Evolutionary conservation across 2,329 filamentous ascomycete species (phyloP), one percentile per base, ranked within the genome.

Genomic region (Macrophomina phaseolina): DNA sequence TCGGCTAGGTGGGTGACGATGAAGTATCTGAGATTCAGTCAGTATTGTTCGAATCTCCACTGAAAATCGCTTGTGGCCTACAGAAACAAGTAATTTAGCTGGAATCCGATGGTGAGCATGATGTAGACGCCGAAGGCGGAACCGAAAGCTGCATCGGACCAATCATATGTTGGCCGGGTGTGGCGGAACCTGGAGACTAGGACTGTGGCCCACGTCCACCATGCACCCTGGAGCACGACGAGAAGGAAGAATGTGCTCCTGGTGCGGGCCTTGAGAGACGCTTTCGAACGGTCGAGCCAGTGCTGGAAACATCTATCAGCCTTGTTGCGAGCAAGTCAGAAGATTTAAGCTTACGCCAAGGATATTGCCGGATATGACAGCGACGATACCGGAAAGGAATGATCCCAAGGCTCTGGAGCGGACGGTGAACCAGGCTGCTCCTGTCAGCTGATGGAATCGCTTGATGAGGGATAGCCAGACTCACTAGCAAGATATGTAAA

Each of bases 31-130:
- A 8, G 5, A 18, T 5, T 1, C 11, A 86, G 88, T 52, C 3
- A 48, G 3, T 45, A 38, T 49, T 11, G 23, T 23, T 23, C 2
- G 23, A 23, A 23, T 67, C 60, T 60, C 60, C 18, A 32, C 42
- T 18, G 45, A 12, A 32, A 1, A 11, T 16, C 52, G 16, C 16
- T 77, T 84, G 76, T 72, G 89, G 5, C 52, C 38, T 7, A 55
- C 81, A 92, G 76, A 74, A 88, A 92, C 69, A 92, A 82, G 73
- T 92, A 93, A 75, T 92, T 92, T 7, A 91, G 70, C 77, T 92
- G 90, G 71, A 92, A 92, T 0, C 88, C 86, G 11, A 86, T 78
- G 0, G 88, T 87, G 69, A 91, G 83, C 70, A 92, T 86, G 5
- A 93, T 73, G 75, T 90, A 92, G 23, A 91, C 81, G 0, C 84